Conservation (phyloP, 2,329 filamentous ascomycete species). For the Chaetomium globosum region DNA sequence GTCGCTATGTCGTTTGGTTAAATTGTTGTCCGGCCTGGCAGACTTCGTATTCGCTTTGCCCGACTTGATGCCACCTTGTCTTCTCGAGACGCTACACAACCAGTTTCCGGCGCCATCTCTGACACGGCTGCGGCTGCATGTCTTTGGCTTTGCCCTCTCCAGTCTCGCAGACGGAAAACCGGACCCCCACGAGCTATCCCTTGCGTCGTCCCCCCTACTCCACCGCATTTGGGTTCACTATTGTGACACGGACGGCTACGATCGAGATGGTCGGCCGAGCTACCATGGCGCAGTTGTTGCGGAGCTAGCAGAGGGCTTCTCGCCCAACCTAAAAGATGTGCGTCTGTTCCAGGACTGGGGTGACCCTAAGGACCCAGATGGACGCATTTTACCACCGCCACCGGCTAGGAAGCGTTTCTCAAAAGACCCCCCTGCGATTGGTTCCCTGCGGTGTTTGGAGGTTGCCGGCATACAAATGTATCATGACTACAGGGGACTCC, state of each 20-base stretch:
- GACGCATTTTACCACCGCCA: neutral
- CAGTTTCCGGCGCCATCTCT: neutral
- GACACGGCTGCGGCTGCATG: neutral
- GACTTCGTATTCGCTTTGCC: neutral
- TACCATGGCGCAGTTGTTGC: neutral
- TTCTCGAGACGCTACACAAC: neutral
- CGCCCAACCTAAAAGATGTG: neutral
- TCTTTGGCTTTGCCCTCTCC: neutral
- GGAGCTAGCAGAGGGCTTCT: neutral
- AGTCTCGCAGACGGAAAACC: neutral
- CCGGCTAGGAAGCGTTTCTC: neutral
- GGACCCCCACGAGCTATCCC: conserved; percentile 1
- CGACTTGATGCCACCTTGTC: neutral
- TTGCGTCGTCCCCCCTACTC: neutral
- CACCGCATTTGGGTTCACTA: neutral
- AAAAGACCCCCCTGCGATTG: neutral
- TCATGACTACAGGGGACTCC: neutral
- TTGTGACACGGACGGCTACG: neutral
- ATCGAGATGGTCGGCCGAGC: neutral
- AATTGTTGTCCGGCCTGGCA: neutral
- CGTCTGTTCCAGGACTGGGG: neutral
- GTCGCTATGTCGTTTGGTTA: neutral
- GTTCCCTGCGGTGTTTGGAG: neutral
- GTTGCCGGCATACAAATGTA: neutral
- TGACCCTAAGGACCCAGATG: neutral